Evolutionary conservation across 2,329 filamentous ascomycete genomes (phyloP).

Genomic region (Colletotrichum sp.): DNA sequence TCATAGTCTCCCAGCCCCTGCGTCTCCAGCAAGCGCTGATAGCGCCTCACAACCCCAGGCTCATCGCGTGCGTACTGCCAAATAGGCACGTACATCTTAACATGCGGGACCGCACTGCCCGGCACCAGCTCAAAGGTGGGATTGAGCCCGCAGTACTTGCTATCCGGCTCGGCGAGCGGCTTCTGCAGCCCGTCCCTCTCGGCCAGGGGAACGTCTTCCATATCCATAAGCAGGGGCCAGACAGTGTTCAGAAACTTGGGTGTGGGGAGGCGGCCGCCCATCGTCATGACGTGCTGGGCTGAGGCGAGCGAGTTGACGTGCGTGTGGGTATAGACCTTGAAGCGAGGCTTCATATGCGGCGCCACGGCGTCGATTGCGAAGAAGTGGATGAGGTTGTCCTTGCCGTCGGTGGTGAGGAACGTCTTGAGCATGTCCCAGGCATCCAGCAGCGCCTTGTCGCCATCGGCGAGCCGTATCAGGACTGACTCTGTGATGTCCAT

Average conservation of each 20-base stretch:
- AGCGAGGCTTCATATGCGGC: neutral
- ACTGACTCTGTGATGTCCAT: neutral
- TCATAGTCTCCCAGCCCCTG: neutral
- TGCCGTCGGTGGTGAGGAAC: neutral
- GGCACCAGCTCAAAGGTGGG: neutral
- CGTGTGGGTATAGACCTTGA: neutral
- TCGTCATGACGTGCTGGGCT: neutral
- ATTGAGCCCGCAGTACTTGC: neutral
- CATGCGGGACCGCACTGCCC: neutral
- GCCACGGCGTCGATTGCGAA: neutral
- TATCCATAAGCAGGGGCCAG: neutral
- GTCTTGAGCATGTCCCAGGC: neutral
- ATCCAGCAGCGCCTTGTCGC: neutral
- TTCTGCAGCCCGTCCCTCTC: neutral
- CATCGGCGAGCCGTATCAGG: neutral
- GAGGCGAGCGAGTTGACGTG: neutral
- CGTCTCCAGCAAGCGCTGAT: neutral
- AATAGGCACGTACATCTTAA: neutral
- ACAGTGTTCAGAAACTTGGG: neutral
- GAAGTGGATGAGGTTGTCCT: neutral
- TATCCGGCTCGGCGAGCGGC: neutral
- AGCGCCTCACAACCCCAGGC: neutral
- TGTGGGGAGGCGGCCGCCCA: neutral
- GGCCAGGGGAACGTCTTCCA: neutral
- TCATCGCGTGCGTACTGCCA: neutral